Base-by-base conservation (phyloP, 202 grass and related monocot species). In the Saccharum hybrid region DNA sequence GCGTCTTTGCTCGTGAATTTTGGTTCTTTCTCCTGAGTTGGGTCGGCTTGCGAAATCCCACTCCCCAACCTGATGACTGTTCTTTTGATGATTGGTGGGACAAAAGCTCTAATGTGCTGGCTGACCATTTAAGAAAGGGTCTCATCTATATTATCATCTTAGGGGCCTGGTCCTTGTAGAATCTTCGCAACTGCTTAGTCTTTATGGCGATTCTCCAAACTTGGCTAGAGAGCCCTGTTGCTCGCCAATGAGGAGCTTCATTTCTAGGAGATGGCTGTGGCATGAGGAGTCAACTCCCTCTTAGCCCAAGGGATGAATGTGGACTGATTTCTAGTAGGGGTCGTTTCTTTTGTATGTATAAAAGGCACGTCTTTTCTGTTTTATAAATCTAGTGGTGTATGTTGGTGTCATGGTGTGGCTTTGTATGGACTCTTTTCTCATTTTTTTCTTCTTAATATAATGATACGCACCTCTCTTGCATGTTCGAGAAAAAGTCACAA, bases 71-170 rank as follows among this genome's bases (percentile, higher is more conserved):
- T 56, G 52, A 56, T 21, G 19, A 57, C 19, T 21, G 52, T 57
- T 57, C 52, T 57, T n/a, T 57, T 57, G 52, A 57, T 57, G 52
- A 57, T 57, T 57, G 52, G 52, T 57, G 52, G 52, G 52, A 57
- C 7, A 57, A 57, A 57, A 21, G 19, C 52, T 57, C 52, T 57
- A 57, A 7, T 57, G 52, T 56, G 52, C 6, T 57, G 19, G 18
- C 19, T 57, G 52, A 21, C 52, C 52, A 57, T 56, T 54, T n/a
- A 56, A 56, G 18, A 56, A 56, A 56, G 51, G 16, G 5, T n/a
- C 5, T 56, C 18, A 56, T 2, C 51, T 56, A 6, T 56, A 56
- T 56, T 56, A n/a, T 52, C 49, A 19, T 56, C 51, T 56, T 56
- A 56, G 18, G 51, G 51, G 51, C 51, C 51, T 56, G 51, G 51